Evolutionary conservation across 2,329 filamentous ascomycete species (phyloP).

Genomic region (Talaromyces sp.): DNA sequence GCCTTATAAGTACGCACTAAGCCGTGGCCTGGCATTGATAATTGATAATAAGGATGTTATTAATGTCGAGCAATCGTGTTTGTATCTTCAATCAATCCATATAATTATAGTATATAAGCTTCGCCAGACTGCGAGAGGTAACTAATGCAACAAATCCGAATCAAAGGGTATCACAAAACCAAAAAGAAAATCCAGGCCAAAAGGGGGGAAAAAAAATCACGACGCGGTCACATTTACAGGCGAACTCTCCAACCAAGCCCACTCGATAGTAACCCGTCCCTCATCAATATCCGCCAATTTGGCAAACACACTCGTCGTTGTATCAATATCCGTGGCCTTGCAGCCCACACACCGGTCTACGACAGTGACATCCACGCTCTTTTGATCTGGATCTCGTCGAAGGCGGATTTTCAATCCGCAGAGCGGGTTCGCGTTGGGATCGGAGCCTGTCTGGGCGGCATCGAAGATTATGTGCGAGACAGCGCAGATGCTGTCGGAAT

Average conservation of each 20-base stretch:
- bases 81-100: neutral
- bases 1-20: too few relatives aligned
- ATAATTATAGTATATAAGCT: too few relatives aligned
- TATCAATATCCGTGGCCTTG: conserved; percentile 45
- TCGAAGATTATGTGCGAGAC: conserved; percentile 66
- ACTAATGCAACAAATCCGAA: neutral
- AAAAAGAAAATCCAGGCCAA: neutral
- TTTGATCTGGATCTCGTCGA: conserved; percentile 41
- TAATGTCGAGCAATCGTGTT: too few relatives aligned
- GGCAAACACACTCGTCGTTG: conserved; percentile 44
- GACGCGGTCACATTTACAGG: conserved; percentile 18
- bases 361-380: conserved; percentile 57
- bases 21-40: too few relatives aligned
- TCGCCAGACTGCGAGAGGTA: neutral
- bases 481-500: conserved; percentile 58
- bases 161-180: neutral
- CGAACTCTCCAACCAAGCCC: conserved; percentile 45
- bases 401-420: conserved; percentile 65
- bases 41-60: too few relatives aligned
- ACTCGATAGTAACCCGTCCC: conserved; percentile 45
- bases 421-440: conserved; percentile 61
- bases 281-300: conserved; percentile 41
- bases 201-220: conserved; percentile 10
- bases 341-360: conserved; percentile 62
- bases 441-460: conserved; percentile 44